These are phyloP conservation scores for Colletotrichum horii DNA, from an alignment of 2,329 filamentous ascomycete genomes.

Conservation along the genomic window DNA sequence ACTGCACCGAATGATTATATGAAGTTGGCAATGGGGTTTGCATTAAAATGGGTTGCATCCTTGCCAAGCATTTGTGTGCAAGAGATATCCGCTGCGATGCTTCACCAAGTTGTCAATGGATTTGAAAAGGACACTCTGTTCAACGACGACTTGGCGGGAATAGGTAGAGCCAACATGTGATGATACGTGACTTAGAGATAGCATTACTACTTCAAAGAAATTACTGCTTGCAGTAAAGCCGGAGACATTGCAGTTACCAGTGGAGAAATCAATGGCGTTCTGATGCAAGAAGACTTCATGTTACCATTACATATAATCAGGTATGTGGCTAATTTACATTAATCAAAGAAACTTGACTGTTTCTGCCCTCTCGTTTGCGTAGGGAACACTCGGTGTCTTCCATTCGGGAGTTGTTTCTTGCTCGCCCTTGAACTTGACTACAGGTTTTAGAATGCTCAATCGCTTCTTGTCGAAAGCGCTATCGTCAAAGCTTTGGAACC, in stretches of 20 bases:
- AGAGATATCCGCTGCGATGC: constrained; percentile 45
- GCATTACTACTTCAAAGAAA: not conserved
- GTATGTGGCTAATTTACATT: not conserved
- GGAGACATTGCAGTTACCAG: not conserved
- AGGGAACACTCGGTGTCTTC: constrained; percentile 5
- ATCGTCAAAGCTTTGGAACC: constrained; percentile 1
- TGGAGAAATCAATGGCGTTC: not conserved
- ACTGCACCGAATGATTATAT: constrained; percentile 11
- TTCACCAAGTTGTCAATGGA: constrained; percentile 49
- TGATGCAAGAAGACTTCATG: not conserved
- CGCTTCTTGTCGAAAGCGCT: not conserved
- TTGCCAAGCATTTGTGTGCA: constrained; percentile 38
- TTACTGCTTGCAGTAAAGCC: not conserved
- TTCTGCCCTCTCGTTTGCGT: constrained; percentile 5
- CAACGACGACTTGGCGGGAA: constrained; percentile 39
- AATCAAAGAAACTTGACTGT: not conserved
- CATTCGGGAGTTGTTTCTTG: not conserved
- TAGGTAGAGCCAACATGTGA: not conserved
- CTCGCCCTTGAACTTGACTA: constrained; percentile 4
- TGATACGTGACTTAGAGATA: not conserved
- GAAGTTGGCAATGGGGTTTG: constrained; percentile 24
- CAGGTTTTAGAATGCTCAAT: constrained; percentile 1
- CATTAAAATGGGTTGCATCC: constrained; percentile 24
- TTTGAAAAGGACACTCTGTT: constrained; percentile 50
- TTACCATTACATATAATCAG: not conserved